phyloP scores from a whole-genome alignment of 2,329 filamentous ascomycete species.

The Exophiala mesophila region DNA sequence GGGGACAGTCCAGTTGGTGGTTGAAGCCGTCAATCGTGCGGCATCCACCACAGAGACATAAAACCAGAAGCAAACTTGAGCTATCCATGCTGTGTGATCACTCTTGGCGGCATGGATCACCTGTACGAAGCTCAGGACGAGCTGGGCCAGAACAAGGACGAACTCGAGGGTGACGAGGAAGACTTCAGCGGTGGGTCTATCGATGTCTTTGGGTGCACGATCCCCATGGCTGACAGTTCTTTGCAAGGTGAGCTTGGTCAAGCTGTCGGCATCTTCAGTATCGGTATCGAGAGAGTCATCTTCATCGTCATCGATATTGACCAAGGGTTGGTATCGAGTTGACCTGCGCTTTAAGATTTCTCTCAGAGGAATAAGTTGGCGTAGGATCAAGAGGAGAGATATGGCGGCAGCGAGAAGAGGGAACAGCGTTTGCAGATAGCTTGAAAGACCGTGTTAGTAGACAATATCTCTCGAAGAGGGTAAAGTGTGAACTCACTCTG shows the following conservation, averaged over 20 bases:
- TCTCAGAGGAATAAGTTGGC: conserved; percentile 6
- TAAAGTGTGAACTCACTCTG: conserved; percentile 36
- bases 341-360: conserved; percentile 16
- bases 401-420: conserved; percentile 66
- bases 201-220: conserved; percentile 59
- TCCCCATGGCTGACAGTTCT: conserved; percentile 49
- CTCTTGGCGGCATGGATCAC: conserved; percentile 30
- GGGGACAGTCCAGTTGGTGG: conserved; percentile 56
- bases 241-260: conserved; percentile 48
- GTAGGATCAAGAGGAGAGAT: conserved; percentile 54
- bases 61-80: conserved; percentile 68
- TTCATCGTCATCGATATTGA: conserved; percentile 54
- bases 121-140: conserved; percentile 60
- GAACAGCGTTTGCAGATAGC: conserved; percentile 74
- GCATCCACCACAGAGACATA: conserved; percentile 73
- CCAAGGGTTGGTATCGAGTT: conserved; percentile 32
- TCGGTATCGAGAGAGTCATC: conserved; percentile 39
- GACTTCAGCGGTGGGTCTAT: conserved; percentile 69
- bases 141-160: conserved; percentile 64
- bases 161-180: conserved; percentile 69
- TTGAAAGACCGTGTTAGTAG: conserved; percentile 34
- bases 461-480: neutral
- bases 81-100: conserved; percentile 26
- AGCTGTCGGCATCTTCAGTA: conserved; percentile 52
- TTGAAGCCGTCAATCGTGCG: conserved; percentile 63